Evolutionary conservation across 1,284 basidiomycete genomes (phyloP).

Genomic region (Pterula multifida): DNA sequence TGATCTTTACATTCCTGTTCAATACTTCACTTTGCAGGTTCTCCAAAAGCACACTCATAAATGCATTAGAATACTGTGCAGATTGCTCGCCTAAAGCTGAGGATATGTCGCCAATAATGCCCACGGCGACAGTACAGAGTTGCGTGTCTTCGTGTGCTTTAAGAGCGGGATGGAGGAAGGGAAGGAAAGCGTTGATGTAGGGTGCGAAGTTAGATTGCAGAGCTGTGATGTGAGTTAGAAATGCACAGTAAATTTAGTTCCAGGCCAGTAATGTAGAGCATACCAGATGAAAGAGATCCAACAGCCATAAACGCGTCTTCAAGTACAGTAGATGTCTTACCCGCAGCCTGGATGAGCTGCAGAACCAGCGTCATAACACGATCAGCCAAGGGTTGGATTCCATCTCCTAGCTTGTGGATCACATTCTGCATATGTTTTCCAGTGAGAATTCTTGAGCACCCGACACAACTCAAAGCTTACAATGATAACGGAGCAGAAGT

Average conservation of each 20-base stretch:
- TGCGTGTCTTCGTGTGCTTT: conserved; percentile 92
- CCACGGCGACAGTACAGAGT: conserved; percentile 91
- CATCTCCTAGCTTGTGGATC: conserved; percentile 72
- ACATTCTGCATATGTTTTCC: conserved; percentile 42
- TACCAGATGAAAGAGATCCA: conserved; percentile 75
- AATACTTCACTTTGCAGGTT: conserved; percentile 88
- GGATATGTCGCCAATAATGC: conserved; percentile 91
- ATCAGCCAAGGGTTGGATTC: conserved; percentile 85
- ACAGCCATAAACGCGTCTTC: conserved; percentile 96
- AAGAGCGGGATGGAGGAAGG: conserved; percentile 84
- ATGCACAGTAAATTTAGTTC: not conserved
- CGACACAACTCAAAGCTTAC: conserved; percentile 35
- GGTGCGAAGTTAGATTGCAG: conserved; percentile 80
- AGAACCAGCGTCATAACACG: conserved; percentile 92
- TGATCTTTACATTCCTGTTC: conserved; percentile 93
- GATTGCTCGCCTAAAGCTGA: conserved; percentile 83
- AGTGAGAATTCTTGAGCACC: not conserved
- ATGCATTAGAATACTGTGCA: conserved; percentile 71
- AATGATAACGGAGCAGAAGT: conserved; percentile 85
- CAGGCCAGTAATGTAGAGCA: conserved; percentile 9
- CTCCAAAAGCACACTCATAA: conserved; percentile 88
- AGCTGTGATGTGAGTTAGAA: conserved; percentile 25
- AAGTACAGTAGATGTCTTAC: conserved; percentile 90
- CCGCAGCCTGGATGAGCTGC: conserved; percentile 75
- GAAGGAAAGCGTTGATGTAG: conserved; percentile 86